Base-by-base conservation (phyloP, 2,329 filamentous ascomycete genomes). In the Fusarium sp. region DNA sequence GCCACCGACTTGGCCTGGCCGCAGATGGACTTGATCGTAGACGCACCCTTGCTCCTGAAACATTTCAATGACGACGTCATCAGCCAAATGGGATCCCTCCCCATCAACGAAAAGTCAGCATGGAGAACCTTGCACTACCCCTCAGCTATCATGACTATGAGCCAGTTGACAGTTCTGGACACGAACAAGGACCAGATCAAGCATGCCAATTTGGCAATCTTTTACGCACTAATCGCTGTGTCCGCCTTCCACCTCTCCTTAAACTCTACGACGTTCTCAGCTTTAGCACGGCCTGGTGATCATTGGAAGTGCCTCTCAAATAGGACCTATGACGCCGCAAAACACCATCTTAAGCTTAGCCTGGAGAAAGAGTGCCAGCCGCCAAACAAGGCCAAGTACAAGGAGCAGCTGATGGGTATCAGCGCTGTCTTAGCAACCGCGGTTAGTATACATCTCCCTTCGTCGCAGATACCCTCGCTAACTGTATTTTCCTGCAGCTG, bases 31-130 rank as follows among this genome's bases (percentile, higher is more conserved):
- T 65, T 73, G 11, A 57, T 70, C 28, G 56, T 50, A 2, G 71
- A 73, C 3, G 70, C 71, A 7, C 56, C 71, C 1, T 10, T 73
- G 0, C 47, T 73, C 2, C 13, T 73, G 0, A 63, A 60, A 5
- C 71, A 73, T n/a, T 73, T 73, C 23, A 73, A 73, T 41, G 55
- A 73, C 55, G 65, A 73, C 2, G 71, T 73, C 18, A 73, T 73
- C 12, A 67, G 54, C 9, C 70, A 73, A 6, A 73, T 73, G 71
- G 71, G 71, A 1, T 73, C 71, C 10, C 40, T 73, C 0, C 71
- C 71, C 1, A 73, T 73, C 8, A 73, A 72, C 10, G 70, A 73
- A 18, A 73, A 73, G 5, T 73, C 71, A 2, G 68, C 71, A 1
- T 73, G 71, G 71, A 69, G 46, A 5, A 73, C 66, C 2, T 54